Evolutionary conservation across 2,329 filamentous ascomycete species (phyloP), one percentile per base, ranked within the genome.

Genomic region (Myriosclerotinia curreyana): DNA sequence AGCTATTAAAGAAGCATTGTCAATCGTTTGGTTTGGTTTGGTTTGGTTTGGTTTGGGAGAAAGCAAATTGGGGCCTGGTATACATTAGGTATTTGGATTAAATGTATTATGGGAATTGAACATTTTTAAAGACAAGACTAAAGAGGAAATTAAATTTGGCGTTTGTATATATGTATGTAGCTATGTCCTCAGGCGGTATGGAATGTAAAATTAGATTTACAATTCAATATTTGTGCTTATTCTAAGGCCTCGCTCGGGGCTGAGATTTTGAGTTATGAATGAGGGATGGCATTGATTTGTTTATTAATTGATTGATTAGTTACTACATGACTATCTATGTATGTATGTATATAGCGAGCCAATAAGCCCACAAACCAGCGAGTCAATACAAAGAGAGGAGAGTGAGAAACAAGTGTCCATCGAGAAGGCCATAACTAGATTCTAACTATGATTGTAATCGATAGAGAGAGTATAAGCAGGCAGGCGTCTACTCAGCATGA

Each of bases 1-100:
- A 58, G 54, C 54, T 36, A 17, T 46, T 17, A 14, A 15, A 15
- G 40, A 56, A 44, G 25, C 11, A 34, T 48, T 58, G 20, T 36
- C 54, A 58, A 58, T 58, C 42, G 28, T 48, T 22, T 58, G 17
- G 17, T 52, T 34, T 52, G 17, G 42, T 48, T 22, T 58, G 17
- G 17, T 52, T 34, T 52, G 17, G 42, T 42, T 42, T 15, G 38
- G 38, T 55, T 55, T 55, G 36, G 36, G 6, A 31, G 28, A 31
- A 31, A 31, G 28, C 28, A 31, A 34, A 34, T 56, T 25, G 15
- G 22, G 9, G 46, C 28, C 15, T 34, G 25, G 54, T 56, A 34
- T 46, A 34, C 17, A 22, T n/a, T 31, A 20, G 11, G 6, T 44
- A n/a, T 42, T n/a, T 55, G 38, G 36, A 55, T 31, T 28, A 22